These are phyloP conservation scores for Coniochaeta sp. DNA, from an alignment of 2,329 filamentous ascomycete genomes.

Conservation along the genomic window DNA sequence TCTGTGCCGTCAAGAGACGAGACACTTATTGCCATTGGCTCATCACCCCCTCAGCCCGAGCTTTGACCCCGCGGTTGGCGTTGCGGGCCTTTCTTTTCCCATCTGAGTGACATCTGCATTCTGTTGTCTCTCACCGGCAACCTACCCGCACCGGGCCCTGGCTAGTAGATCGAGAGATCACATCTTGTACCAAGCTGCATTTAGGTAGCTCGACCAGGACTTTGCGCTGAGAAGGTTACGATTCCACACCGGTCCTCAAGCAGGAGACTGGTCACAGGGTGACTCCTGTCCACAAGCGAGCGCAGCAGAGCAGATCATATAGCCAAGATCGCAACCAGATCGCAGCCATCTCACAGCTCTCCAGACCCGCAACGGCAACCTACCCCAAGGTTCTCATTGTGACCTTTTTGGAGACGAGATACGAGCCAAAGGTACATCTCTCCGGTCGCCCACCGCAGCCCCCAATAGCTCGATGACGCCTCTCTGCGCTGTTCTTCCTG, in stretches of 20 bases:
- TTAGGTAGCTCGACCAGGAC: not conserved
- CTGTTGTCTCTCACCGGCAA: not conserved
- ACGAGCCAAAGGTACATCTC: not conserved
- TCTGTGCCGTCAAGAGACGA: not conserved
- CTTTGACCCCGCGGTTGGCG: constrained; percentile 5
- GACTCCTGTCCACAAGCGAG: not conserved
- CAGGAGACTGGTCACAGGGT: not conserved
- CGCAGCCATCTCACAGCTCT: constrained; percentile 7
- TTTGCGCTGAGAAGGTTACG: not conserved
- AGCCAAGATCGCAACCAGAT: not conserved
- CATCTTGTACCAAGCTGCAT: not conserved
- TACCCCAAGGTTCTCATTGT: not conserved
- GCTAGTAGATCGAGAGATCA: constrained; percentile 8
- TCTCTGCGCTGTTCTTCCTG: not conserved
- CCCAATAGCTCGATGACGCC: not conserved
- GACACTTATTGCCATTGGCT: not conserved
- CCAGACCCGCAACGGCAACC: constrained; percentile 18
- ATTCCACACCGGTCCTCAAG: not conserved
- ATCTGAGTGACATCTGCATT: not conserved
- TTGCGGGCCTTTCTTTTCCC: not conserved
- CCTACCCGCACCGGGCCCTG: not conserved
- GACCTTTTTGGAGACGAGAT: not conserved
- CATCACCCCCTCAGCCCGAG: not conserved
- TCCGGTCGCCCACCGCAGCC: not conserved
- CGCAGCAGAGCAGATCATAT: not conserved